Evolutionary conservation across 257 asterid species (phyloP).

Genomic region (Solanum microdontum): DNA sequence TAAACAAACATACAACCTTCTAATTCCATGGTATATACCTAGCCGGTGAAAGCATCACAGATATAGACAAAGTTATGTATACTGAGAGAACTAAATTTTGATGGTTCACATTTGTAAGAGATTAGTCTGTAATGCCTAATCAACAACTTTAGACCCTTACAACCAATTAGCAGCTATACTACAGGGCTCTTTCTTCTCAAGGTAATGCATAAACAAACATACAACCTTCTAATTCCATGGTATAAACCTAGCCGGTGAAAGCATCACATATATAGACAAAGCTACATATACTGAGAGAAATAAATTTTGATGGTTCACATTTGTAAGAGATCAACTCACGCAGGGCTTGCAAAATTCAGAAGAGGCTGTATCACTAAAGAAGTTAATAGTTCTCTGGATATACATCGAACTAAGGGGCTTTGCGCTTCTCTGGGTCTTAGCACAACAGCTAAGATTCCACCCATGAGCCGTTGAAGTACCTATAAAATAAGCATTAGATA

Average conservation of each 20-base stretch:
- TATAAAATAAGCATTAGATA: conserved; percentile 23
- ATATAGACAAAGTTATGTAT: background rate
- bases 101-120: background rate
- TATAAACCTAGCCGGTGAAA: background rate
- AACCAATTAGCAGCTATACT: background rate
- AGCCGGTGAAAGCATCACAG: background rate
- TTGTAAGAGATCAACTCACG: conserved; percentile 43
- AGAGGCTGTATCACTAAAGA: conserved; percentile 93
- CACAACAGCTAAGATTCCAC: conserved; percentile 84
- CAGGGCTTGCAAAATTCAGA: conserved; percentile 84
- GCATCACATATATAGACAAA: background rate
- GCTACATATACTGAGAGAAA: background rate
- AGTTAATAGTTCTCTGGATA: conserved; percentile 88
- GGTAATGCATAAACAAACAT: background rate
- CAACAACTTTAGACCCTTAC: background rate
- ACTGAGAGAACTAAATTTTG: background rate
- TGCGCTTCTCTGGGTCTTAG: conserved; percentile 94
- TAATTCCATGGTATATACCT: background rate
- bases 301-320: background rate
- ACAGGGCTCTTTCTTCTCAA: background rate
- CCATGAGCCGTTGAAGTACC: conserved; percentile 92
- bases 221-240: background rate
- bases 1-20: background rate
- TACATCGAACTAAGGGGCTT: conserved; percentile 82
- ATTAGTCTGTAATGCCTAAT: background rate